These are phyloP conservation scores for Penicillium ochrochloron DNA, from an alignment of 495 filamentous ascomycete genomes.

Conservation along the genomic window DNA sequence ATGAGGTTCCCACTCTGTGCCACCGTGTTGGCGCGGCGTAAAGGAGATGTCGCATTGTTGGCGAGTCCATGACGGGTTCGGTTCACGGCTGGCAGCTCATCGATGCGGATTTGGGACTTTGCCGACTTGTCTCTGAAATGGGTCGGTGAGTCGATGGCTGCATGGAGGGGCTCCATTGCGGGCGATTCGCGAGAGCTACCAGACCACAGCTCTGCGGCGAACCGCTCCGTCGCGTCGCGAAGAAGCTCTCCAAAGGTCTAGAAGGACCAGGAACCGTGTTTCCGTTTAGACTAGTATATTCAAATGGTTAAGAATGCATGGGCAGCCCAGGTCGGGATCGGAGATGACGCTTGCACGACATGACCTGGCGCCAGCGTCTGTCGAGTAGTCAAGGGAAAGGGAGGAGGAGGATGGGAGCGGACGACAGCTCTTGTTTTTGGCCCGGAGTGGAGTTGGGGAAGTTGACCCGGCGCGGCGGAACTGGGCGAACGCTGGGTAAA, in stretches of 20 bases:
- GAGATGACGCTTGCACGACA: conserved; percentile 38
- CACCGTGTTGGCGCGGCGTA: conserved; percentile 52
- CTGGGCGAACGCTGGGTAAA: conserved; percentile 21
- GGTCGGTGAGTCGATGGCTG: conserved; percentile 19
- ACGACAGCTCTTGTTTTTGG: conserved; percentile 29
- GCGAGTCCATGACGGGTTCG: conserved; percentile 21
- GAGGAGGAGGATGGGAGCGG: conserved; percentile 2
- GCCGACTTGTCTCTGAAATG: conserved; percentile 24
- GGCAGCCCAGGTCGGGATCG: conserved; percentile 38
- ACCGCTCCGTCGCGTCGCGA: conserved; percentile 29
- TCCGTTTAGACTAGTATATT: background rate
- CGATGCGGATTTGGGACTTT: conserved; percentile 27
- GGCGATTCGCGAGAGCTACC: conserved; percentile 21
- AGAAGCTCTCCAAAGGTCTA: conserved; percentile 11
- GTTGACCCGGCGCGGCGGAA: conserved; percentile 35
- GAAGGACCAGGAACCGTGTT: background rate
- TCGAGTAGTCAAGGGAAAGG: conserved; percentile 2
- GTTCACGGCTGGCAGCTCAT: conserved; percentile 25
- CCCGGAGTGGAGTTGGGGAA: conserved; percentile 28
- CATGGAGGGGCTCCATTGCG: conserved; percentile 33
- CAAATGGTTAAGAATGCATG: conserved; percentile 20
- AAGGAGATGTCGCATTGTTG: conserved; percentile 28
- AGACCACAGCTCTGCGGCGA: conserved; percentile 21
- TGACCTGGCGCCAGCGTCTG: conserved; percentile 19
- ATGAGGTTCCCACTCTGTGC: conserved; percentile 40